phyloP scores from a whole-genome alignment of 1,139 yeast genomes.

The Lodderomyces orthopsilosis region DNA sequence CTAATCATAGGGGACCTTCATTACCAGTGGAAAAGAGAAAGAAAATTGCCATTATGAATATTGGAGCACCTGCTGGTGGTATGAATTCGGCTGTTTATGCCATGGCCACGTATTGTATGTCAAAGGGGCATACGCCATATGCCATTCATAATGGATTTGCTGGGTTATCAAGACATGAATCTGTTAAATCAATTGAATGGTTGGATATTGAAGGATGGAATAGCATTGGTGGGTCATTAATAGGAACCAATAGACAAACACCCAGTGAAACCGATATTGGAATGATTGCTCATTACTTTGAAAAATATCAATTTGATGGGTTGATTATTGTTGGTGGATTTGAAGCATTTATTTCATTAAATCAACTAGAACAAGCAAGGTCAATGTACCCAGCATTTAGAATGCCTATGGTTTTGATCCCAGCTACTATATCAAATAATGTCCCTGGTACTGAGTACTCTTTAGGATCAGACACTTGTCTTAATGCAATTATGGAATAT shows the following conservation, averaged over 20 bases:
- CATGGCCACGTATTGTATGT: constrained; percentile 69
- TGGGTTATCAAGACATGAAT: constrained; percentile 74
- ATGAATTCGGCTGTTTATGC: constrained; percentile 77
- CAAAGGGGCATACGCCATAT: constrained; percentile 69
- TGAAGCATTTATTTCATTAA: constrained; percentile 71
- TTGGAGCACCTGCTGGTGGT: constrained; percentile 85
- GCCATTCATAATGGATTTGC: constrained; percentile 77
- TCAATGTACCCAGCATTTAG: constrained; percentile 66
- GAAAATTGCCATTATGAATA: constrained; percentile 69
- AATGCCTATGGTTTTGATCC: constrained; percentile 75
- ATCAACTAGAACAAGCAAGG: constrained; percentile 65
- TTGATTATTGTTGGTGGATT: constrained; percentile 75
- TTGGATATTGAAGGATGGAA: constrained; percentile 72
- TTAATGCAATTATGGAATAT: constrained; percentile 69
- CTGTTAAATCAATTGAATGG: constrained; percentile 63
- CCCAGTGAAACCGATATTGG: constrained; percentile 70
- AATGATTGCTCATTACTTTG: constrained; percentile 72
- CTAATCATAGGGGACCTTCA: constrained; percentile 55
- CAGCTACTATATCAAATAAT: constrained; percentile 81
- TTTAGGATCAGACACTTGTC: constrained; percentile 74
- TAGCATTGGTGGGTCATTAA: constrained; percentile 74
- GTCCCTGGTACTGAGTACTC: constrained; percentile 86
- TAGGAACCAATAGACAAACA: constrained; percentile 74
- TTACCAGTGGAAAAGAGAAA: constrained; percentile 57
- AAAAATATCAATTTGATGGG: constrained; percentile 71